A percentile compares a stretch with the other conserved stretches of the same genome.
Conservation (phyloP, 805 yeast genomes). For the Candida arabinofermentans region DNA sequence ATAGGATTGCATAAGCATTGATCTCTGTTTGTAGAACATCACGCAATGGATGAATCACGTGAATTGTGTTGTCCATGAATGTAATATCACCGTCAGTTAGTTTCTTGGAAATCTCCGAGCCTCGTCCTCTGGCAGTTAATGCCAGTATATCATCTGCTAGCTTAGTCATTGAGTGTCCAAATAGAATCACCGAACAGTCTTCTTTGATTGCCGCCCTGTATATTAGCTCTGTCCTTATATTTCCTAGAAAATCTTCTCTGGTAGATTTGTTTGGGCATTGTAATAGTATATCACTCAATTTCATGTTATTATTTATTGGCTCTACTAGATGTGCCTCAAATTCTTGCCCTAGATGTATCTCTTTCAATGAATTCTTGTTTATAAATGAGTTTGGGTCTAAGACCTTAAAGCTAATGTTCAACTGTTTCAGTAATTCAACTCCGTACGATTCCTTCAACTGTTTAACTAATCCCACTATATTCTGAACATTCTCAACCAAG, state of each 20-base stretch:
- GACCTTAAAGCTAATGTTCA: constrained; percentile 37
- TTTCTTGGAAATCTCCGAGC: constrained; percentile 54
- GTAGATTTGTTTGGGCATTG: constrained; percentile 54
- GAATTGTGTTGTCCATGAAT: constrained; percentile 31
- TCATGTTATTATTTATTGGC: background rate
- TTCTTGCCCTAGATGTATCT: constrained; percentile 32
- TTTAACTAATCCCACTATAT: background rate
- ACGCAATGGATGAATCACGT: constrained; percentile 64
- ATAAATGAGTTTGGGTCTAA: constrained; percentile 41
- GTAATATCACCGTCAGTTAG: constrained; percentile 42
- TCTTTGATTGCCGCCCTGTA: constrained; percentile 41
- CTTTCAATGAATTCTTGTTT: constrained; percentile 26
- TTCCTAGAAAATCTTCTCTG: constrained; percentile 53
- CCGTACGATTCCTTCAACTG: constrained; percentile 14
- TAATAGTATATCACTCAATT: constrained; percentile 33
- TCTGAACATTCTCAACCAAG: constrained; percentile 11
- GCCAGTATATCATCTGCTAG: constrained; percentile 78
- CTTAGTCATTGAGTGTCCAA: constrained; percentile 79
- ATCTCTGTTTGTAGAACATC: constrained; percentile 74
- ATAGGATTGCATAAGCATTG: constrained; percentile 45
- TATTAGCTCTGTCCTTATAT: constrained; percentile 46
- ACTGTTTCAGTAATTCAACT: constrained; percentile 12
- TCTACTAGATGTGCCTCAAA: constrained; percentile 14
- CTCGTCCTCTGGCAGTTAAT: constrained; percentile 82
- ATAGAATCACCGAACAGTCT: constrained; percentile 53